Percentiles rank a stretch among this genome's conserved stretches.
These are phyloP conservation scores for Penicillium turbatum DNA, from an alignment of 495 filamentous ascomycete genomes.

Conservation along the genomic window DNA sequence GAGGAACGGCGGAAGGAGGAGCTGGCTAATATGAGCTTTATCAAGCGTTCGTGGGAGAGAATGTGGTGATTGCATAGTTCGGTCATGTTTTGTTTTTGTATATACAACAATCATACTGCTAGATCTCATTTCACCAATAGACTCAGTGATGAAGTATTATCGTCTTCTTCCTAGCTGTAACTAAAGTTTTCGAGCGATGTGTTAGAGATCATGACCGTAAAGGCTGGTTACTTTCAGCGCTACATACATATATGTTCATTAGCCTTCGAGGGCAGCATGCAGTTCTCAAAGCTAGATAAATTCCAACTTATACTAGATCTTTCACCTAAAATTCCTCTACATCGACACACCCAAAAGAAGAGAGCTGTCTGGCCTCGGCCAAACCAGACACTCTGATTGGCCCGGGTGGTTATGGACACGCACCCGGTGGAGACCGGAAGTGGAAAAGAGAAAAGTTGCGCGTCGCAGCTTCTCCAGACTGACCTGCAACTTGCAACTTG, in stretches of 20 bases:
- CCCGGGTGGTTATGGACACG: background rate
- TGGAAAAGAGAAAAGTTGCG: slow-evolving; percentile 24
- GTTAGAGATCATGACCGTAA: no score
- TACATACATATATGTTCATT: no score
- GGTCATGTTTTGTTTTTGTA: background rate
- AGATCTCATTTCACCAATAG: no score
- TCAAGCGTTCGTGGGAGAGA: slow-evolving; percentile 25
- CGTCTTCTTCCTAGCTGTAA: no score
- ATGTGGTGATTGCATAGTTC: slow-evolving; percentile 29
- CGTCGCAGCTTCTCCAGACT: slow-evolving; percentile 3
- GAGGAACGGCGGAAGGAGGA: slow-evolving; percentile 26
- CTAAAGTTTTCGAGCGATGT: no score
- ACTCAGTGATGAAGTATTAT: no score
- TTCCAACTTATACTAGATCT: no score
- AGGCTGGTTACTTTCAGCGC: no score
- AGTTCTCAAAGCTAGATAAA: no score
- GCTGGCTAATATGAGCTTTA: slow-evolving; percentile 24
- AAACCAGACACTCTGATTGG: slow-evolving; percentile 17
- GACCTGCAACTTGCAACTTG: background rate
- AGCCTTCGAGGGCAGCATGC: no score
- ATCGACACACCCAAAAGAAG: no score
- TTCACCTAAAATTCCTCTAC: no score
- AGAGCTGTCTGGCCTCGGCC: background rate
- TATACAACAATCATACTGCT: background rate
- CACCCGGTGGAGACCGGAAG: slow-evolving; percentile 8